These are phyloP conservation scores for Batrachochytrium dendrobatidis DNA, from an alignment of 371 early-diverging fungal genomes.

Conservation along the genomic window DNA sequence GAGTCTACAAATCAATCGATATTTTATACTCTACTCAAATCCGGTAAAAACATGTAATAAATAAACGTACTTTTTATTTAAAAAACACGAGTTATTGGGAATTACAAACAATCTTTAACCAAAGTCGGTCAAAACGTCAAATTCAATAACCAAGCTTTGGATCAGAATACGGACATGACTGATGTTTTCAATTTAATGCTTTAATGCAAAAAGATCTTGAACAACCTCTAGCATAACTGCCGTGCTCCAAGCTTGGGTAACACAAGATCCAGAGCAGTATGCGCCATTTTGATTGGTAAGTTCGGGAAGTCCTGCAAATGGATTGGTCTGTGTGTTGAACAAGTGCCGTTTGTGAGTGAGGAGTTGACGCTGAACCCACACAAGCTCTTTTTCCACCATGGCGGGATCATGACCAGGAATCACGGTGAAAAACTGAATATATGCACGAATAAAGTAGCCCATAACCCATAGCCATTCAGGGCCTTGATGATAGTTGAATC, in stretches of 20 bases:
- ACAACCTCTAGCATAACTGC: slow-evolving; percentile 64
- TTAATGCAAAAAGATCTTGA: slow-evolving; percentile 18
- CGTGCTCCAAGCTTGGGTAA: slow-evolving; percentile 93
- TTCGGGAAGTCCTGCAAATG: slow-evolving; percentile 90
- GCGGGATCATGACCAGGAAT: slow-evolving; percentile 18
- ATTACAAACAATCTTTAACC: no score
- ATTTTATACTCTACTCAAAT: no score
- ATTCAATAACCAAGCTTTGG: no score
- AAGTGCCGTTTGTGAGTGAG: slow-evolving; percentile 68
- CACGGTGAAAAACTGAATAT: slow-evolving; percentile 53
- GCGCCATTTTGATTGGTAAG: slow-evolving; percentile 85
- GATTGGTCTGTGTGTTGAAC: slow-evolving; percentile 35
- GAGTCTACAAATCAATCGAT: no score
- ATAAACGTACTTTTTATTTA: no score
- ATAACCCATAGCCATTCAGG: slow-evolving; percentile 95
- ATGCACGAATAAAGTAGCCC: slow-evolving; percentile 84
- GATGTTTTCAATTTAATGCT: not conserved
- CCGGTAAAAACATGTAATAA: no score
- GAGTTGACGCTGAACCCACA: slow-evolving; percentile 40
- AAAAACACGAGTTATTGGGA: no score
- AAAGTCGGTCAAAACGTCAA: no score
- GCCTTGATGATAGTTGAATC: slow-evolving; percentile 96
- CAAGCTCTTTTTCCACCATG: slow-evolving; percentile 14
- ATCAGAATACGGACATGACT: not conserved
- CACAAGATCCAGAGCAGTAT: slow-evolving; percentile 74